phyloP scores from a whole-genome alignment of 495 filamentous ascomycete species.

The Parmelia sp. region DNA sequence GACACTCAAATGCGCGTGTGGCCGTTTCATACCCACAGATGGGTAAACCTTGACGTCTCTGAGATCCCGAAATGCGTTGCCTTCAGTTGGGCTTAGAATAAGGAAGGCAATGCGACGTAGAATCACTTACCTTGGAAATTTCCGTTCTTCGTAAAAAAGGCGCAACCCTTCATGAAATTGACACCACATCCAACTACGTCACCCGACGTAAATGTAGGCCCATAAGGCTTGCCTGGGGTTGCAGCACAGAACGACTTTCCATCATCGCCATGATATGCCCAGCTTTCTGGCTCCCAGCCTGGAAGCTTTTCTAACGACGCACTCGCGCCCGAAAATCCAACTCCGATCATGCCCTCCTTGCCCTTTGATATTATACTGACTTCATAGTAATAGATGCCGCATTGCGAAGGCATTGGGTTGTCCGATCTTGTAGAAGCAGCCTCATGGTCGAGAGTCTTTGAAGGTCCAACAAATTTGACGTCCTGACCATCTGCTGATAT shows the following conservation, averaged over 20 bases:
- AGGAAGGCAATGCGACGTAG: conserved; percentile 1
- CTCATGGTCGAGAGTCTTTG: conserved; percentile 68
- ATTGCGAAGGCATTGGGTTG: conserved; percentile 82
- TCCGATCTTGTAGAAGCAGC: conserved; percentile 80
- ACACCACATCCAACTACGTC: conserved; percentile 91
- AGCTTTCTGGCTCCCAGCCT: conserved; percentile 93
- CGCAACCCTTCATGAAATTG: conserved; percentile 81
- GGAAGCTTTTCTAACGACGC: conserved; percentile 76
- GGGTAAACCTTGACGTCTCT: conserved; percentile 68
- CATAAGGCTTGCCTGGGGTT: conserved; percentile 69
- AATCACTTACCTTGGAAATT: conserved; percentile 57
- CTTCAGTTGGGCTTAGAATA: conserved; percentile 38
- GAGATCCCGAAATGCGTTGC: conserved; percentile 73
- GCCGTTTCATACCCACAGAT: conserved; percentile 88
- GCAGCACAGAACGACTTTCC: conserved; percentile 76
- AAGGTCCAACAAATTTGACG: conserved; percentile 61
- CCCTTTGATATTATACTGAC: conserved; percentile 77
- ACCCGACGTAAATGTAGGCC: conserved; percentile 60
- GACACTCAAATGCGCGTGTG: conserved; percentile 70
- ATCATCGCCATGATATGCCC: conserved; percentile 97
- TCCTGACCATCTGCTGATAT: conserved; percentile 68
- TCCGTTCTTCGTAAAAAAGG: conserved; percentile 96
- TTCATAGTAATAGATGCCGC: conserved; percentile 96
- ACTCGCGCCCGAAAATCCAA: conserved; percentile 75
- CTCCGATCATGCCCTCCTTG: conserved; percentile 82